Evolutionary conservation across 2,329 filamentous ascomycete genomes (phyloP), one percentile per base, ranked within the genome.

Genomic region (Beauveria sp.): DNA sequence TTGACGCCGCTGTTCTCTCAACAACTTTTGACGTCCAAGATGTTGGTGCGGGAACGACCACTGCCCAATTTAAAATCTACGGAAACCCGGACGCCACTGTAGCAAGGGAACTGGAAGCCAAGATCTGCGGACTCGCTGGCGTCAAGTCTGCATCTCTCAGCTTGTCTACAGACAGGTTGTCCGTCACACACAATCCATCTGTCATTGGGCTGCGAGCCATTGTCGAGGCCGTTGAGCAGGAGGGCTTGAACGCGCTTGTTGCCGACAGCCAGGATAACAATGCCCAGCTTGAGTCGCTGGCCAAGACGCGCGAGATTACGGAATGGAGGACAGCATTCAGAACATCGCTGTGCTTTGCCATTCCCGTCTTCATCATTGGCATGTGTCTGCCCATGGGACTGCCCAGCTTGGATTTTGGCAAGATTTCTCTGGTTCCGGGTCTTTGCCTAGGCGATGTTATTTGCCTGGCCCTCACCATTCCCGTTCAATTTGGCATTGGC

Each of bases 201-300:
- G 76, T 88, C 16, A 85, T 90, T 57, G 93, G 94, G 3, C 82
- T 99, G 24, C 87, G 94, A 48, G 85, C 84, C 4, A 82, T 97
- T 40, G 93, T 97, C 8, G 91, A 92, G 68, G 77, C 84, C 0
- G 84, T 97, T 48, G 93, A 99, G 74, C 80, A 81, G n/a, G 79
- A 84, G 22, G 92, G 93, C 2, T 91, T 90, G 72, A 96, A 97
- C 71, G 94, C 93, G 1, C 79, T 99, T 2, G 84, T 97, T 12
- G 88, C 92, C 1, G 93, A 97, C 66, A 89, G 87, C 58, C 91
- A 97, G 68, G 94, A 99, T 75, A 97, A 96, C 72, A 96, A 96
- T 70, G 93, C 94, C 1, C 94, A 99, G 71, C 83, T 99, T 2
- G 92, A 97, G 73, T 97, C 94, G 1, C 81, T 99, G 2, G 90